A percentile compares a stretch with the other conserved stretches of the same genome.
These are phyloP conservation scores for Puccinia novopanici DNA, from an alignment of 1,284 basidiomycete species.

Conservation along the genomic window DNA sequence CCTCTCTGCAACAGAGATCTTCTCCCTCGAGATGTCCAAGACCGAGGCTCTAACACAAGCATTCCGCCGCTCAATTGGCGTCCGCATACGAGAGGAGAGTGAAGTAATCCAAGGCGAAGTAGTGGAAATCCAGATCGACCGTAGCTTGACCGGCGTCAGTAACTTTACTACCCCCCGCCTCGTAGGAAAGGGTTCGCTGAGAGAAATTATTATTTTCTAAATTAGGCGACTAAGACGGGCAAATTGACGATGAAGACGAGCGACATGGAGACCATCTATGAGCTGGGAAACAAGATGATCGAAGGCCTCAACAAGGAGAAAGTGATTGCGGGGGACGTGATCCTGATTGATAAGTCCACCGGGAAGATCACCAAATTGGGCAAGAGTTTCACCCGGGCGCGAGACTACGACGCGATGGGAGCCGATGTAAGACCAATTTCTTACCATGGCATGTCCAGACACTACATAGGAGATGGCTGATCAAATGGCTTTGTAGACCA, in stretches of 20 bases:
- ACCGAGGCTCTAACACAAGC: constrained; percentile 97
- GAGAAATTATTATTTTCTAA: background rate
- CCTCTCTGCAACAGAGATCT: constrained; percentile 95
- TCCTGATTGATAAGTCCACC: constrained; percentile 92
- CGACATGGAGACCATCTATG: constrained; percentile 99
- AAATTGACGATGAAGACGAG: constrained; percentile 97
- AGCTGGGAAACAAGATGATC: constrained; percentile 98
- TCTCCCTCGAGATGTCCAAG: constrained; percentile 92
- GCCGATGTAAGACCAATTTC: constrained; percentile 75
- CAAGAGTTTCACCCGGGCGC: constrained; percentile 87
- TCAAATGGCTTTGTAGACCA: too few species aligned
- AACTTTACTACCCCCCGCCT: background rate
- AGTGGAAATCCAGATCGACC: constrained; percentile 96
- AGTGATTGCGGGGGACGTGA: constrained; percentile 91
- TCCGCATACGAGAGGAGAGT: constrained; percentile 94
- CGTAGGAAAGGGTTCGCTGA: background rate
- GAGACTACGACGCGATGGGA: constrained; percentile 98
- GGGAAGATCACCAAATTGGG: constrained; percentile 97
- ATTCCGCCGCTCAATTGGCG: constrained; percentile 90
- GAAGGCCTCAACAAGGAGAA: constrained; percentile 95
- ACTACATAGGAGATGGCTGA: too few species aligned
- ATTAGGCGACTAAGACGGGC: constrained; percentile 91
- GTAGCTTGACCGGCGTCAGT: constrained; percentile 78
- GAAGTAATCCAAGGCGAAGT: constrained; percentile 98
- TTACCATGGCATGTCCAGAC: too few species aligned